Conservation (phyloP, 306 rosid species). For the Pueraria montana region DNA sequence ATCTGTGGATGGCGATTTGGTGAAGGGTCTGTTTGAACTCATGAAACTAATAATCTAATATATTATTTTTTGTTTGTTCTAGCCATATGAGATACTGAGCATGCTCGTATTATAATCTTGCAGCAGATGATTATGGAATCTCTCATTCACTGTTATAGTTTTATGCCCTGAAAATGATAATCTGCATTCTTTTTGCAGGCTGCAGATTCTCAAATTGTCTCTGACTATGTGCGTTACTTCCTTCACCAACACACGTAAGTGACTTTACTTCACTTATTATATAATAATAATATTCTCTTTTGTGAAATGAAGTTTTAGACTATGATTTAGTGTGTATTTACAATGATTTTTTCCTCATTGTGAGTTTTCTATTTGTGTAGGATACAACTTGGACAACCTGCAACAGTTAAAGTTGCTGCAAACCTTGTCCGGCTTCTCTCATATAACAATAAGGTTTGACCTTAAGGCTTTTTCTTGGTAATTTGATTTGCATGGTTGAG, state of each 20-base stretch:
- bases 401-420: conserved; percentile 95
- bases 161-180: conserved; percentile 21
- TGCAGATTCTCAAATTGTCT: conserved; percentile 93
- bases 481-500: conserved; percentile 18
- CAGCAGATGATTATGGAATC: background rate
- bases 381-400: conserved; percentile 96
- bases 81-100: background rate
- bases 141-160: background rate
- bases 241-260: conserved; percentile 96
- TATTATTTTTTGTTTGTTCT: background rate
- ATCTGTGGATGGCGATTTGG: background rate
- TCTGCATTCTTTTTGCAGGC: conserved; percentile 66
- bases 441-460: conserved; percentile 88
- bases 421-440: conserved; percentile 90
- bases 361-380: conserved; percentile 56
- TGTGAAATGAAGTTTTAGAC: conserved; percentile 20
- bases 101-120: background rate
- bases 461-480: conserved; percentile 23
- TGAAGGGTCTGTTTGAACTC: conserved; percentile 1
- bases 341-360: conserved; percentile 11
- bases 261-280: conserved; percentile 3
- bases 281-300: background rate
- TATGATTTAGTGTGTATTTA: conserved; percentile 11
- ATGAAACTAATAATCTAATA: background rate
- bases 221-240: conserved; percentile 92